Evolutionary conservation across 306 rosid genomes (phyloP).

Genomic region (Vigna reflexopilosa): DNA sequence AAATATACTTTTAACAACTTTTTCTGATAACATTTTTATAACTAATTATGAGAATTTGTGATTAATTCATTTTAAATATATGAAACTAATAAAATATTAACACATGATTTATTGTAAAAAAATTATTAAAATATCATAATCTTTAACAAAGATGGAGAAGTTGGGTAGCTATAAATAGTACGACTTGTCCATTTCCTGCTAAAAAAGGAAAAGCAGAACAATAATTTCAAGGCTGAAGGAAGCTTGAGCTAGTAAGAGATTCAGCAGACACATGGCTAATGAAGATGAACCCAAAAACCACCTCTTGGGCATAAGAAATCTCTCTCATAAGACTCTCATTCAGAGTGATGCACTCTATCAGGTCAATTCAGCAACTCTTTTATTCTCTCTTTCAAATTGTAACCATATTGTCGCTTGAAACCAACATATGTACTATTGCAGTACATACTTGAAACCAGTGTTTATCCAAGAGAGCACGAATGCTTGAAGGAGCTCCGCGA

Average conservation of each 20-base stretch:
- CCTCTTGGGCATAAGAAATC: constrained; percentile 57
- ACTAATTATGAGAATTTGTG: too few species aligned
- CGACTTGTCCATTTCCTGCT: neutral
- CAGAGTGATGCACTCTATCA: constrained; percentile 93
- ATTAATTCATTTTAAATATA: too few species aligned
- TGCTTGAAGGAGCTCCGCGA: constrained; percentile 88
- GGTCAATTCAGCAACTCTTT: constrained; percentile 40
- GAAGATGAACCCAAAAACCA: constrained; percentile 6
- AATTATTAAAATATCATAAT: too few species aligned
- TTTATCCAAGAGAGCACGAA: constrained; percentile 85
- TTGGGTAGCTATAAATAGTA: too few species aligned
- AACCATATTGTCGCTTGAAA: neutral
- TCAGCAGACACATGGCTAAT: neutral
- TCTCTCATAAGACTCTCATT: constrained; percentile 86
- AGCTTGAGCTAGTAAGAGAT: neutral
- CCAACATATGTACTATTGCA: constrained; percentile 15
- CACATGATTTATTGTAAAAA: too few species aligned
- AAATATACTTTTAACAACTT: too few species aligned
- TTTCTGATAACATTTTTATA: too few species aligned
- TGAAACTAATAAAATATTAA: too few species aligned
- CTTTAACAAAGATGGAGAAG: too few species aligned
- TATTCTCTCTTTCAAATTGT: neutral
- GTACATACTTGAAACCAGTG: constrained; percentile 90
- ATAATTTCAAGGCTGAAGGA: neutral
- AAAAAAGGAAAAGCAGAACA: neutral